phyloP scores from a whole-genome alignment of 2,329 filamentous ascomycete genomes.

The Chaetomium strumarium region DNA sequence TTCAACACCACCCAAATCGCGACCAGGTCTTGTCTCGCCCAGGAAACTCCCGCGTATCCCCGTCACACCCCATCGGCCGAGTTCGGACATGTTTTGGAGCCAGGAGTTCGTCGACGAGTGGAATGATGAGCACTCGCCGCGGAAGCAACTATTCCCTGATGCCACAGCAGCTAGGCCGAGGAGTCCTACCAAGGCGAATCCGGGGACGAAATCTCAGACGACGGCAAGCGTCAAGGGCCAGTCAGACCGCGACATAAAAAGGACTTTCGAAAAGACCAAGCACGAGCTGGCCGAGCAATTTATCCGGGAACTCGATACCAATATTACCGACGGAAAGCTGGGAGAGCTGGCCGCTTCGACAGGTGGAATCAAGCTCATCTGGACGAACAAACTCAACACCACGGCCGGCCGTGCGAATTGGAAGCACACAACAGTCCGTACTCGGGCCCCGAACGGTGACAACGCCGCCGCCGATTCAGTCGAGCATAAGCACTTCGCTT shows the following conservation, averaged over 20 bases:
- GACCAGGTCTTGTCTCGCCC: conserved; percentile 28
- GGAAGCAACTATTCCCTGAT: conserved; percentile 28
- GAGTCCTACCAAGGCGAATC: conserved; percentile 23
- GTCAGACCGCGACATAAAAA: conserved; percentile 38
- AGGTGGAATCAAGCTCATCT: conserved; percentile 65
- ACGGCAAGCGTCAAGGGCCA: background rate
- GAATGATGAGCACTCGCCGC: conserved; percentile 51
- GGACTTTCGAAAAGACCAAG: conserved; percentile 57
- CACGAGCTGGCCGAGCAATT: conserved; percentile 58
- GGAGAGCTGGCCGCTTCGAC: conserved; percentile 52
- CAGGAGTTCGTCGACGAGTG: conserved; percentile 55
- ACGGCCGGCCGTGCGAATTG: conserved; percentile 73
- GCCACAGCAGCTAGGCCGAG: conserved; percentile 9
- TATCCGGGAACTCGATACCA: conserved; percentile 60
- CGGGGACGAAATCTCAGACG: conserved; percentile 4
- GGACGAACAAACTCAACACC: conserved; percentile 73
- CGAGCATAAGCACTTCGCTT: conserved; percentile 55
- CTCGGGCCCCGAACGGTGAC: conserved; percentile 19
- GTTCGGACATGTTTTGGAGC: conserved; percentile 54
- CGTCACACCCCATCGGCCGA: conserved; percentile 47
- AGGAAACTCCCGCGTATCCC: conserved; percentile 42
- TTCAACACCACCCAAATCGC: conserved; percentile 18
- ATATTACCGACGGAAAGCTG: conserved; percentile 57
- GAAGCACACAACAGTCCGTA: conserved; percentile 53
- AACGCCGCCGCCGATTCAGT: conserved; percentile 23